Percentiles rank a stretch among this genome's conserved stretches.
Conservation (phyloP, 176 grass and related monocot genomes). For the Paspalum notatum region DNA sequence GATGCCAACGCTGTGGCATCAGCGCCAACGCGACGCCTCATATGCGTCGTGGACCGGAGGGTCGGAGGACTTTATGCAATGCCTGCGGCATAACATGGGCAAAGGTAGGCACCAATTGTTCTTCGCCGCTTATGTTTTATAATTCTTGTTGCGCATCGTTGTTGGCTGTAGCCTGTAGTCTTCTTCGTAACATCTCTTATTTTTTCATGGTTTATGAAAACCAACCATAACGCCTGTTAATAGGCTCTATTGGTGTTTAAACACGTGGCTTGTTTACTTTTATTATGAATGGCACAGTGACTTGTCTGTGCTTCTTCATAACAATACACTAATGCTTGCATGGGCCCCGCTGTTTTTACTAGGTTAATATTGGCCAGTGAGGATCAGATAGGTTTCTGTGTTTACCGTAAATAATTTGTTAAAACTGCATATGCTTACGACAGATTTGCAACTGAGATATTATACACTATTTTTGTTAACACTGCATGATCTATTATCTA, state of each 20-base stretch:
- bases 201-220: background rate
- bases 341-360: background rate
- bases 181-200: slow-evolving; percentile 6
- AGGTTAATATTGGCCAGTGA: background rate
- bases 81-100: slow-evolving; percentile 91
- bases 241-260: slow-evolving; percentile 5
- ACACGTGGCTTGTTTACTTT: background rate
- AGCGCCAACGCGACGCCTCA: slow-evolving; percentile 74
- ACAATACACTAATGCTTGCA: background rate
- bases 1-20: slow-evolving; percentile 85
- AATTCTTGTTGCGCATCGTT: slow-evolving; percentile 2
- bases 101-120: slow-evolving; percentile 51
- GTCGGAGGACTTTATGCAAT: slow-evolving; percentile 85
- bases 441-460: background rate
- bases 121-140: background rate
- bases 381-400: background rate
- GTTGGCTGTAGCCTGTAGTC: background rate
- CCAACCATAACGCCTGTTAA: background rate
- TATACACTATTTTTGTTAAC: slow-evolving; percentile 16
- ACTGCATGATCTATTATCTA: background rate
- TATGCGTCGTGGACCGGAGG: slow-evolving; percentile 80
- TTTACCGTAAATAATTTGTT: slow-evolving; percentile 3
- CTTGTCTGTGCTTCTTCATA: background rate
- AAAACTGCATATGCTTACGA: background rate
- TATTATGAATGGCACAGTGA: background rate